Percentiles rank a stretch among this genome's conserved stretches.
phyloP scores from a whole-genome alignment of 805 yeast species.

The Komagataella pastoris region DNA sequence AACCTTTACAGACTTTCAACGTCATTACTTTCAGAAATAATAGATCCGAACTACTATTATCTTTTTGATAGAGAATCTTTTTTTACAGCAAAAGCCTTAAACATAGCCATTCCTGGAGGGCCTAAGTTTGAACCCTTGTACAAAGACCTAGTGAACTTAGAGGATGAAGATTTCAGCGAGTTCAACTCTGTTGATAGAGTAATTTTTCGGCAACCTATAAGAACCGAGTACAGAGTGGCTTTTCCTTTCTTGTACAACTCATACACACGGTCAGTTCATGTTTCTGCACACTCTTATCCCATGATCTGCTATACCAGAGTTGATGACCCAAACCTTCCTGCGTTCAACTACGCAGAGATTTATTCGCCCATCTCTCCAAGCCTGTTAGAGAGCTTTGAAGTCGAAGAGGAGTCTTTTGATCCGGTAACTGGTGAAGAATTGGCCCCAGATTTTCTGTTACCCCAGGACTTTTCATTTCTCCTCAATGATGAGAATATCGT shows the following conservation, averaged over 20 bases:
- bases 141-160: conserved; percentile 43
- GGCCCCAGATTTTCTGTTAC: conserved; percentile 24
- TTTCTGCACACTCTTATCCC: conserved; percentile 55
- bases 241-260: conserved; percentile 80
- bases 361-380: conserved; percentile 40
- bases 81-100: conserved; percentile 83
- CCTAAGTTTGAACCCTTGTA: conserved; percentile 87
- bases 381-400: conserved; percentile 7
- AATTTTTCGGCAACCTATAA: conserved; percentile 62
- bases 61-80: conserved; percentile 72
- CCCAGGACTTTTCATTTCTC: conserved; percentile 34
- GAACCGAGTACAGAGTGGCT: conserved; percentile 79
- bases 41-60: conserved; percentile 48
- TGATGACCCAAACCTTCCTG: conserved; percentile 36
- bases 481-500: conserved; percentile 29
- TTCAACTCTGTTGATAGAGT: conserved; percentile 83
- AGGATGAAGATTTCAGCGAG: conserved; percentile 71
- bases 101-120: conserved; percentile 85
- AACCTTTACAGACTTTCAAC: conserved; percentile 51
- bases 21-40: conserved; percentile 52
- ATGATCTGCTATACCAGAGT: conserved; percentile 32
- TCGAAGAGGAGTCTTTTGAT: conserved; percentile 9
- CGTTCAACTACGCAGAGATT: conserved; percentile 40
- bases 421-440: conserved; percentile 19
- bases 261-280: conserved; percentile 48